Evolutionary conservation across 768 basidiomycete species (phyloP), one percentile per base, ranked within the genome.

Genomic region (Omphalotus guepiniiformis): DNA sequence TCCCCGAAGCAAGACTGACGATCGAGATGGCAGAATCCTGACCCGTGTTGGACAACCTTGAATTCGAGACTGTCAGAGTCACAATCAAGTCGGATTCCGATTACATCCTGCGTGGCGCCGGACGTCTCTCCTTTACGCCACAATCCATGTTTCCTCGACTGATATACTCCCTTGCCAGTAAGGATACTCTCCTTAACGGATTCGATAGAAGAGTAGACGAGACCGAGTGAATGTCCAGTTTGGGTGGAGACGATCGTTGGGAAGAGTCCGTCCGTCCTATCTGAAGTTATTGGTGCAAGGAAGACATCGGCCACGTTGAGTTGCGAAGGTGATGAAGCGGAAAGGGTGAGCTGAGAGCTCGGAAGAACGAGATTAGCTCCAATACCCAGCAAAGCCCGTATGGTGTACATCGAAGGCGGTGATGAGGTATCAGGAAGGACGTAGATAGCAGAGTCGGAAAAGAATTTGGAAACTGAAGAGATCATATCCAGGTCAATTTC

Each of bases 41-140:
- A 71, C 3, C 93, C 95, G 51, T 89, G 82, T 63, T 93, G 95
- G 27, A 89, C 68, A 48, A 98, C 94, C 39, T 79, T 79, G 70
- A 94, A 95, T 62, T 96, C 85, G 50, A 99, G 74, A 37, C 90
- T 81, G 66, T 99, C 96, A 2, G 78, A 78, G 67, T 99, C 96
- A 64, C 96, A 99, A 65, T 99, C 96, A 18, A 82, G 62, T 23
- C 82, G 79, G 58, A 99, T 91, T 55, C 78, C 75, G 25, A 91
- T 68, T 47, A 99, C 79, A 15, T 89, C 80, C 59, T 99, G 96
- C 3, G 87, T 90, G 13, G 95, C 87, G 12, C 95, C 95, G 13
- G 92, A 94, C 0, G 93, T 94, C 68, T 92, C 94, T 13, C 96
- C 96, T 63, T 99, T 99, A 42, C 88, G 74, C 96, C 96, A 99